These are phyloP conservation scores for Candida silvatica DNA, from an alignment of 805 yeast genomes.

Conservation along the genomic window DNA sequence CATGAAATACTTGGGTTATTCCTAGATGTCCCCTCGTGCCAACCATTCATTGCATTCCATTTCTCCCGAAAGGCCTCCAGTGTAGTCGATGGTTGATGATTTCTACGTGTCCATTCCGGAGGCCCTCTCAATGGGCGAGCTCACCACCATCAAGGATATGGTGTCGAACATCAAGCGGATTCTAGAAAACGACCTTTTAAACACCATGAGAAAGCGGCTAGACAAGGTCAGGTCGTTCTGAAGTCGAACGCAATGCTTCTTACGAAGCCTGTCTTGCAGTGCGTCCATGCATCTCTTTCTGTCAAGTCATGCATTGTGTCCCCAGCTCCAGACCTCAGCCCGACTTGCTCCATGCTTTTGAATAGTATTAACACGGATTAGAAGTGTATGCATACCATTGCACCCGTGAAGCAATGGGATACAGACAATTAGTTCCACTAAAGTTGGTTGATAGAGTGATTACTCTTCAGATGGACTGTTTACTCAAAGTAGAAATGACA, in stretches of 20 bases:
- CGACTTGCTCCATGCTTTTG: constrained; percentile 26
- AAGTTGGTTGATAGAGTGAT: too few species aligned
- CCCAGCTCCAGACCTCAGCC: constrained; percentile 6
- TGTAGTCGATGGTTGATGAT: constrained; percentile 83
- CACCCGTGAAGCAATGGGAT: too few species aligned
- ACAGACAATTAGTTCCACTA: too few species aligned
- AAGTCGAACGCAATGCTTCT: constrained; percentile 22
- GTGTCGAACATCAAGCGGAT: constrained; percentile 48
- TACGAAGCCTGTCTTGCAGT: constrained; percentile 8
- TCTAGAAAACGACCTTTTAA: constrained; percentile 55
- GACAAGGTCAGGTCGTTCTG: constrained; percentile 35
- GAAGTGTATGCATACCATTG: too few species aligned
- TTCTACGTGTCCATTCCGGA: constrained; percentile 60
- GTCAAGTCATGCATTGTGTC: neutral
- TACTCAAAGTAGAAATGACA: too few species aligned
- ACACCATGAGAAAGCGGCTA: constrained; percentile 42
- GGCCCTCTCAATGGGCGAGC: constrained; percentile 65
- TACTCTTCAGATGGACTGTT: too few species aligned
- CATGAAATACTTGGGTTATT: constrained; percentile 16
- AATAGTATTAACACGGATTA: constrained; percentile 30
- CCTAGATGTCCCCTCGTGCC: constrained; percentile 4
- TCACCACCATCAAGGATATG: constrained; percentile 43
- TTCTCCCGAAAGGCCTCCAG: constrained; percentile 52
- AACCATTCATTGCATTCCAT: constrained; percentile 16
- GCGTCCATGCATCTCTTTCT: constrained; percentile 7